phyloP scores from a whole-genome alignment of 306 rosid genomes.

The Aeschynomene evenia region DNA sequence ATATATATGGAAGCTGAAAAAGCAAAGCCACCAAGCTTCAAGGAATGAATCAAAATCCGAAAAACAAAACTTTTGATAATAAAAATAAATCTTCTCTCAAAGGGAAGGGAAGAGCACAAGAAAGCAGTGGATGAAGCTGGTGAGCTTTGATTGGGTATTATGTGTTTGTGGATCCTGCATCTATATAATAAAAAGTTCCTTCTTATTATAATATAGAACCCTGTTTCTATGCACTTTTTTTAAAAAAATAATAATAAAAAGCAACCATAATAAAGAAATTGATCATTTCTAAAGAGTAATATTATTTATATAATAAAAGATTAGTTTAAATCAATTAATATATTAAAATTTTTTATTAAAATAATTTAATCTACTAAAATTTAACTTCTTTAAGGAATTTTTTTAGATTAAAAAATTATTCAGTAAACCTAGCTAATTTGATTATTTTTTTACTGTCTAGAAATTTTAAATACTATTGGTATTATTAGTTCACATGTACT shows the following conservation, averaged over 20 bases:
- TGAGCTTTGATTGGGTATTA: slow-evolving; percentile 60
- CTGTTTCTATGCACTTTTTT: slow-evolving; percentile 28
- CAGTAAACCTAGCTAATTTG: no score
- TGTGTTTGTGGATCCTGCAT: slow-evolving; percentile 59
- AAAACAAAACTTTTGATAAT: slow-evolving; percentile 19
- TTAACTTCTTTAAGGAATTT: no score
- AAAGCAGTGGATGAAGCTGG: slow-evolving; percentile 51
- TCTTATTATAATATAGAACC: slow-evolving; percentile 39
- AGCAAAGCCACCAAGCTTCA: slow-evolving; percentile 45
- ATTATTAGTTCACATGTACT: background rate
- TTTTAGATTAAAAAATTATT: no score
- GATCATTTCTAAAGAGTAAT: no score
- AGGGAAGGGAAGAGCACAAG: slow-evolving; percentile 11
- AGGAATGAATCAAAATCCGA: slow-evolving; percentile 47
- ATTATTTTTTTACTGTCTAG: no score
- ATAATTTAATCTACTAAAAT: no score
- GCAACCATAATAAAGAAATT: background rate
- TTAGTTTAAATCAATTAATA: no score
- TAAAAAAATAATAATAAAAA: background rate
- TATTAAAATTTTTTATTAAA: no score
- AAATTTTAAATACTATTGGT: background rate
- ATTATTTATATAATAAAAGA: no score
- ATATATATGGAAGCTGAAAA: slow-evolving; percentile 39
- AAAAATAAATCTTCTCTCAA: slow-evolving; percentile 8
- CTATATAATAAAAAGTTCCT: slow-evolving; percentile 46